Percentiles rank a stretch among this genome's conserved stretches.
Evolutionary conservation across 129 eudicot genomes (phyloP).

Genomic region (Lactuca saligna): DNA sequence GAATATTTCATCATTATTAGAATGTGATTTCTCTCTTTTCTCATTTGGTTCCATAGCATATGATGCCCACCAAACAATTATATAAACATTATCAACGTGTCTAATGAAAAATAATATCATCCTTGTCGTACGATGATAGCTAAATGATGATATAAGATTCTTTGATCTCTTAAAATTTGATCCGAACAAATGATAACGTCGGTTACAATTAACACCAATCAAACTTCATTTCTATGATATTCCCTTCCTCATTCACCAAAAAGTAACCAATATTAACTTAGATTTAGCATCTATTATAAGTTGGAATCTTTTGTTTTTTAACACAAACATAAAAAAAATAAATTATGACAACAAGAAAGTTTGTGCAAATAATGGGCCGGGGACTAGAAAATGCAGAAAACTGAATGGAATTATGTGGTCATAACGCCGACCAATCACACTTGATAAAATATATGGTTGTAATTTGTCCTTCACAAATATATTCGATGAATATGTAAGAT

Average conservation of each 20-base stretch:
- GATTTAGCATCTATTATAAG: background rate
- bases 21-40: conserved; percentile 16
- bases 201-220: background rate
- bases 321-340: background rate
- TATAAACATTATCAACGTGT: conserved; percentile 19
- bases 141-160: background rate
- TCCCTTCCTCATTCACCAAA: conserved; percentile 1
- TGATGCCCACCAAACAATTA: conserved; percentile 33
- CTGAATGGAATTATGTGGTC: background rate
- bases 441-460: background rate
- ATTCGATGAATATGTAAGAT: background rate
- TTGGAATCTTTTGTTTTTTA: background rate
- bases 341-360: background rate
- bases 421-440: background rate
- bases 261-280: background rate
- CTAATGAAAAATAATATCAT: conserved; percentile 12
- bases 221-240: conserved; percentile 16
- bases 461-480: background rate
- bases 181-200: background rate
- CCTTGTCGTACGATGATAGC: conserved; percentile 4
- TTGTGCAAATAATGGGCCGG: background rate
- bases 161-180: background rate
- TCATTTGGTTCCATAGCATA: conserved; percentile 21
- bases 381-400: background rate
- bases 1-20: conserved; percentile 14